Conservation (phyloP, 257 asterid genomes). For the Solanum appendiculatum region DNA sequence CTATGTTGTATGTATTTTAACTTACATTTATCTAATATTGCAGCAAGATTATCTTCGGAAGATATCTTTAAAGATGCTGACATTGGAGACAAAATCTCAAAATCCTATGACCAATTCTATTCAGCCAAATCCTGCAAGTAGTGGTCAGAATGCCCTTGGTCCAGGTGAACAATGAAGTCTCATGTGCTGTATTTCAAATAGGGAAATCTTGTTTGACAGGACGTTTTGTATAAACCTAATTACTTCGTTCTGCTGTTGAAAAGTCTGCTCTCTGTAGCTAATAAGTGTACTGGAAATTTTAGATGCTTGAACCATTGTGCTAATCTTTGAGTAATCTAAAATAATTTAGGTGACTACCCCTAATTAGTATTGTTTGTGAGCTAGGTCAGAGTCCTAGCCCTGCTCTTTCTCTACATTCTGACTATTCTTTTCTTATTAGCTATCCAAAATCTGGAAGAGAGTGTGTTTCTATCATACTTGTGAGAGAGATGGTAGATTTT, state of each 20-base stretch:
- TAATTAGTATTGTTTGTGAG: background rate
- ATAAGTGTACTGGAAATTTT: no score
- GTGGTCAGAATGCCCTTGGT: constrained; percentile 48
- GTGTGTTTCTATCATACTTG: no score
- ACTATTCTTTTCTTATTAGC: background rate
- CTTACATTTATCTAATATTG: constrained; percentile 1
- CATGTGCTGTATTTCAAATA: background rate
- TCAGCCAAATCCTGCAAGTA: constrained; percentile 39
- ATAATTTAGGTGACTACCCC: no score
- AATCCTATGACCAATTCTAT: constrained; percentile 40
- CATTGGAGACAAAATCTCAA: constrained; percentile 72
- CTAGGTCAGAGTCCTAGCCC: background rate
- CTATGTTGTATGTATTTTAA: background rate
- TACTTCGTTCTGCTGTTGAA: no score
- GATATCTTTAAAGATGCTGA: constrained; percentile 75
- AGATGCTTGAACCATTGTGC: no score
- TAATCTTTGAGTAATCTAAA: no score
- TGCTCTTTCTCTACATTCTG: background rate
- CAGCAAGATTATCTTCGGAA: constrained; percentile 81
- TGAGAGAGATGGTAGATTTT: no score
- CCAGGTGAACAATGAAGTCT: constrained; percentile 33
- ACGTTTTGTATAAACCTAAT: background rate
- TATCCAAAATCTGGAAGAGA: background rate
- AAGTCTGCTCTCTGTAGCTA: no score
- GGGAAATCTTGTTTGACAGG: background rate